Evolutionary conservation across 441 rosid species (phyloP), one percentile per base, ranked within the genome.

Genomic region (Brassica balearica): DNA sequence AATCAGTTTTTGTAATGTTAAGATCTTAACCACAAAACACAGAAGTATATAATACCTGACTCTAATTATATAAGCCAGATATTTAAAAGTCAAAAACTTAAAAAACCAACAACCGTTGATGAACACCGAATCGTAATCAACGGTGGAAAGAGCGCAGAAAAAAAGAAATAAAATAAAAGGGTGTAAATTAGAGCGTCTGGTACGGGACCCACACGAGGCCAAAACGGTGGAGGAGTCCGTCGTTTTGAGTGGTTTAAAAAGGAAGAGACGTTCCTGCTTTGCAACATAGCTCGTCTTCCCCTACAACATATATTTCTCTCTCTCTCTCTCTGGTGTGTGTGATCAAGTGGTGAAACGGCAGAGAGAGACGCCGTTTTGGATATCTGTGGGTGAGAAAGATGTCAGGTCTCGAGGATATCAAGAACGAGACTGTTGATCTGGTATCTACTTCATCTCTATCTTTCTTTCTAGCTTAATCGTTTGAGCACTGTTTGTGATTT

Each of bases 361-460:
- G 80, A 75, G 83, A 60, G 83, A 71, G 69, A 56, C 80, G 65
- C 46, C 80, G 83, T 71, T 75, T 80, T 70, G 71, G 61, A 43
- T 38, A 20, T 58, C 19, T 6, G 0, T 9, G 66, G 19, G 70
- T 55, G 32, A 34, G 6, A 56, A 65, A 71, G 80, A 80, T 80
- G 83, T 71, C 83, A 65, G 73, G 80, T 82, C 85, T 82, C 78
- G 85, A 82, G 60, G 82, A 68, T 73, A 79, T 82, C 80, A 82
- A 72, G 64, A 82, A 82, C 81, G 85, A 82, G 75, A 75, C 83
- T 38, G 85, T 82, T 79, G 85, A 82, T 82, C 61, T 82, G 85
- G 85, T 79, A 75, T 15, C 11, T 0, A 20, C 62, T 77, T 59
- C 1, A 4, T 19, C 51, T 19, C 10, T 11, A 23, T 23, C 34